Evolutionary conservation across 2,329 filamentous ascomycete genomes (phyloP).

Genomic region (Metarhizium sp.): DNA sequence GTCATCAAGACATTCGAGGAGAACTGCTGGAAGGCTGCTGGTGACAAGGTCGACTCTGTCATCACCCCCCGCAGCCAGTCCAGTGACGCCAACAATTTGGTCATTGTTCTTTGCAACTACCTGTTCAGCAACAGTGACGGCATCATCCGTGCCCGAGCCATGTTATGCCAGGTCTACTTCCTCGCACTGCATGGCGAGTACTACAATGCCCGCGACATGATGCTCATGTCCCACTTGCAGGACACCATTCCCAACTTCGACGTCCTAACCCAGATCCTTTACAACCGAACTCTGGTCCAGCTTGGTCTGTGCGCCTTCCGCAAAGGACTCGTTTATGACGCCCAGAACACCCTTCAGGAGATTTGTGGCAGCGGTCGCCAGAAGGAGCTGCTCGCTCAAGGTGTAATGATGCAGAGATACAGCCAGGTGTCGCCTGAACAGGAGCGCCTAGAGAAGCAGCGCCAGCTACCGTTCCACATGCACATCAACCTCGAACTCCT

Average conservation of each 20-base stretch:
- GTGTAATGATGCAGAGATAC: slow-evolving; percentile 96
- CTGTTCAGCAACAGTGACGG: slow-evolving; percentile 91
- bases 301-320: slow-evolving; percentile 98
- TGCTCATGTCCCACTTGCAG: slow-evolving; percentile 98
- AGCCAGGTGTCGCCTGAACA: slow-evolving; percentile 95
- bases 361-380: slow-evolving; percentile 96
- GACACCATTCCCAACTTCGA: slow-evolving; percentile 97
- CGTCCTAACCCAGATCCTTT: slow-evolving; percentile 93
- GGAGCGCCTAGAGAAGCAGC: slow-evolving; percentile 92
- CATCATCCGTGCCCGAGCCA: slow-evolving; percentile 90
- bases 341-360: slow-evolving; percentile 94
- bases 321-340: slow-evolving; percentile 91
- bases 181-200: slow-evolving; percentile 94
- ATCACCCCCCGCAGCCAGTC: slow-evolving; percentile 67
- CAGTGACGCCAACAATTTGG: slow-evolving; percentile 62
- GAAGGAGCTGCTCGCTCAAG: slow-evolving; percentile 95
- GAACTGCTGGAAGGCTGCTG: slow-evolving; percentile 80
- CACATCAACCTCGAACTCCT: slow-evolving; percentile 98
- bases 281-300: slow-evolving; percentile 96
- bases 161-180: slow-evolving; percentile 99
- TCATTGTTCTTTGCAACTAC: slow-evolving; percentile 87
- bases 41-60: slow-evolving; percentile 59
- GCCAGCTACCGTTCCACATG: slow-evolving; percentile 99
- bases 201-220: slow-evolving; percentile 96
- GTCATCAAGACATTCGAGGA: slow-evolving; percentile 92